Base-by-base conservation (phyloP, 2,329 filamentous ascomycete species). In the Pyrenophora seminiperda region DNA sequence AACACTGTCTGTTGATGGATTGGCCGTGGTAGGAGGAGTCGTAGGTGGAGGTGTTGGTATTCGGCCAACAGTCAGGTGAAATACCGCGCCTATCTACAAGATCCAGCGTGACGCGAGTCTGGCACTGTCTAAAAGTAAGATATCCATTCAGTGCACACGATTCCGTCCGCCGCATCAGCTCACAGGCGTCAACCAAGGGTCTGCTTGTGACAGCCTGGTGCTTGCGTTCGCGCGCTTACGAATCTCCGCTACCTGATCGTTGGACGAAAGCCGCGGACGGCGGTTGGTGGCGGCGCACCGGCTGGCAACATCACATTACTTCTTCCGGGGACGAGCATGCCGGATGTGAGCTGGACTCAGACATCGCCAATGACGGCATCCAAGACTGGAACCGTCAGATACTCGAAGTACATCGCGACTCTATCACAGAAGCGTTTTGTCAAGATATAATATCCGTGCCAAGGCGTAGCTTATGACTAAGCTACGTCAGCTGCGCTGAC, bases 51-150 rank as follows among this genome's bases (percentile, higher is more conserved):
- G 38, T 41, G 40, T 27, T 41, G 42, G 45, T 17, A 32, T 24
- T 11, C 33, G 19, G 11, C 32, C 34, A 33, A n/a, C 5, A 13
- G 19, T 24, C 19, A 17, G 32, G 33, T 14, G 15, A 19, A 31
- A 11, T 14, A 10, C 14, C 18, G 29, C 19, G 41, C 36, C 33
- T 24, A 38, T 33, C 33, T 24, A 38, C 18, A 13, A 38, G 43
- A 24, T 41, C 20, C 37, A 27, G 39, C 32, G 48, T 53, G 48
- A 53, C 42, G 44, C 48, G 46, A 40, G 17, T 40, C 41, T 19
- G 31, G 41, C 41, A 24, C 33, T 32, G 37, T 47, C 46, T 22
- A 61, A 59, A 53, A 52, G 44, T 39, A 43, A 52, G 43, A 39
- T 14, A 30, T 7, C 30, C 24, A 29, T 29, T 41, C 34, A 17